phyloP scores from a whole-genome alignment of 2,329 filamentous ascomycete genomes.

The Aurifilum marmelostoma region DNA sequence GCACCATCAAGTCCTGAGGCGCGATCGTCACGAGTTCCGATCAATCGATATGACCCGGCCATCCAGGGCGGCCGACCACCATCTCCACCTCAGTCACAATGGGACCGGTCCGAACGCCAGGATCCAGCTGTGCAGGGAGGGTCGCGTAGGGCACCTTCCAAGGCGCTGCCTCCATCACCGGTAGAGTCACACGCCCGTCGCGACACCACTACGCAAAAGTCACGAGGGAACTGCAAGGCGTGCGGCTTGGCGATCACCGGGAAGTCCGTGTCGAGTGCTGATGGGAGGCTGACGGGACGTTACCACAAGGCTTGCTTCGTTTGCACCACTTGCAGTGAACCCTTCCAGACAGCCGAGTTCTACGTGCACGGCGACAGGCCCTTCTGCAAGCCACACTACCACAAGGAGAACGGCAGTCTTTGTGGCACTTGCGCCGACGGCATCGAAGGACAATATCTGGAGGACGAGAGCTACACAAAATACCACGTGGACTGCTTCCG shows the following conservation, averaged over 20 bases:
- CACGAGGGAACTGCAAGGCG: slow-evolving; percentile 79
- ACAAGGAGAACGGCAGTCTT: slow-evolving; percentile 84
- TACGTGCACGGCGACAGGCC: slow-evolving; percentile 88
- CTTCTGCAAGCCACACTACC: slow-evolving; percentile 91
- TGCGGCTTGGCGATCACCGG: slow-evolving; percentile 79
- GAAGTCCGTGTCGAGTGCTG: slow-evolving; percentile 92
- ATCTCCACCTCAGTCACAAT: slow-evolving; percentile 22
- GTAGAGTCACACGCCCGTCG: slow-evolving; percentile 35
- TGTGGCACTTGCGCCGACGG: slow-evolving; percentile 79
- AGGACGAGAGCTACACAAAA: slow-evolving; percentile 77
- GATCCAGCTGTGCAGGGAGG: slow-evolving; percentile 37
- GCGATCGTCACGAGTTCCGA: slow-evolving; percentile 31
- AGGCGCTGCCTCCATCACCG: slow-evolving; percentile 23
- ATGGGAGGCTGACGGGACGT: slow-evolving; percentile 86
- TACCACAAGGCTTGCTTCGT: slow-evolving; percentile 97
- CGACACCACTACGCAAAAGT: slow-evolving; percentile 42
- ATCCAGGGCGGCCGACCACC: slow-evolving; percentile 28
- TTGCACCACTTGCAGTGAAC: slow-evolving; percentile 78
- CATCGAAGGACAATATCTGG: slow-evolving; percentile 92
- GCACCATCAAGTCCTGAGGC: slow-evolving; percentile 27
- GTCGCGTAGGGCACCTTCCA: slow-evolving; percentile 1
- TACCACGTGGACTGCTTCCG: slow-evolving; percentile 88
- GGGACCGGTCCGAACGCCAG: slow-evolving; percentile 32
- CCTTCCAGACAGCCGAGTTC: slow-evolving; percentile 87
- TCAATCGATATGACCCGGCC: slow-evolving; percentile 40